phyloP scores from a whole-genome alignment of 2,329 filamentous ascomycete genomes.

The Apiospora saccharicola region DNA sequence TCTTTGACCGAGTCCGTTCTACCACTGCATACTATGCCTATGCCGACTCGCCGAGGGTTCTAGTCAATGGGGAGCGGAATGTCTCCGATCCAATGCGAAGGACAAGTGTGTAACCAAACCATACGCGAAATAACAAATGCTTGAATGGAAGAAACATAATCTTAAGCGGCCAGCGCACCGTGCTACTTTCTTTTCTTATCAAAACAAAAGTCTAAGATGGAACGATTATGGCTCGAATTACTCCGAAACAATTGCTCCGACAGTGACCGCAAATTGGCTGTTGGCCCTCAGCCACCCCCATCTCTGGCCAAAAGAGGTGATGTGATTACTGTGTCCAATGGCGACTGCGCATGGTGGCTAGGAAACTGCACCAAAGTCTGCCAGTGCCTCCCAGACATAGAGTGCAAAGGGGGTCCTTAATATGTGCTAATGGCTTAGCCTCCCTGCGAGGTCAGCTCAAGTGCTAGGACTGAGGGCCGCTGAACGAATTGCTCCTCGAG shows the following conservation, averaged over 20 bases:
- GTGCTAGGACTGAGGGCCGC: not conserved
- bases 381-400: not conserved
- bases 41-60: not conserved
- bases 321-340: conserved; percentile 16
- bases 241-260: not conserved
- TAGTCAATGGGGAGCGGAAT: not conserved
- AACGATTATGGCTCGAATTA: not conserved
- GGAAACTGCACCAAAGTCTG: not conserved
- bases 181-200: not conserved
- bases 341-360: conserved; percentile 10
- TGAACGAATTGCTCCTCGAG: conserved; percentile 1
- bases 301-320: not conserved
- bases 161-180: not conserved
- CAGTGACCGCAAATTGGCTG: not conserved
- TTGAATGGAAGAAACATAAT: not conserved
- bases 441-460: not conserved
- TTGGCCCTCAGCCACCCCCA: conserved; percentile 10
- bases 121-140: not conserved
- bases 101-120: not conserved
- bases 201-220: not conserved
- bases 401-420: not conserved
- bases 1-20: conserved; percentile 3
- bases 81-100: not conserved
- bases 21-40: not conserved
- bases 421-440: conserved; percentile 8